phyloP scores from a whole-genome alignment of 805 yeast species.

The Cyberlindnera mycetangii region DNA sequence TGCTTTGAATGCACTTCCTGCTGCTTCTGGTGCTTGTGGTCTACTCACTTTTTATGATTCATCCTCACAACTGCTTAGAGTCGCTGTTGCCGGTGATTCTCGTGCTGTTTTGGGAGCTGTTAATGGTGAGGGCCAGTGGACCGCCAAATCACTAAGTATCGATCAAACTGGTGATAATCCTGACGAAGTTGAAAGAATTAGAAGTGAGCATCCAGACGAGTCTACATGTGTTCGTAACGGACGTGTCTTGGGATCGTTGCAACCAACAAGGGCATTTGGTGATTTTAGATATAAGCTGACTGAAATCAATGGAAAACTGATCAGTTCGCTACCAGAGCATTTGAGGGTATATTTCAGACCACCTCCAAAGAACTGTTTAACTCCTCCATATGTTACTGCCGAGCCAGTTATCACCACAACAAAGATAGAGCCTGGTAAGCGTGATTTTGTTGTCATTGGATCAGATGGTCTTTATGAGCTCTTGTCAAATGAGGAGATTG shows the following conservation, averaged over 20 bases:
- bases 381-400: conserved; percentile 98
- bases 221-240: conserved; percentile 75
- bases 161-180: conserved; percentile 96
- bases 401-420: conserved; percentile 89
- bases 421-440: conserved; percentile 62
- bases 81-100: conserved; percentile 96
- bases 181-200: conserved; percentile 78
- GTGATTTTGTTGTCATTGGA: conserved; percentile 88
- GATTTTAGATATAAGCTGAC: conserved; percentile 93
- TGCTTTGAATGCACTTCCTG: conserved; percentile 75
- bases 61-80: conserved; percentile 63
- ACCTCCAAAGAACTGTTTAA: conserved; percentile 62
- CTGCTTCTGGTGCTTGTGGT: conserved; percentile 94
- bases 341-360: conserved; percentile 80
- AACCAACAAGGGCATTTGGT: conserved; percentile 96
- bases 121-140: conserved; percentile 69
- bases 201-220: conserved; percentile 89
- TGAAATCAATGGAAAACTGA: conserved; percentile 38
- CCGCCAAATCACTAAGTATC: conserved; percentile 77
- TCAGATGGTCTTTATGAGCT: conserved; percentile 93
- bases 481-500: conserved; percentile 88
- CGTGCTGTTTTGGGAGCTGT: conserved; percentile 83
- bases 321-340: conserved; percentile 67
- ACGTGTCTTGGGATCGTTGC: conserved; percentile 86
- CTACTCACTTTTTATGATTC: conserved; percentile 85